Percentiles rank a stretch among this genome's conserved stretches.
phyloP scores from a whole-genome alignment of 2,329 filamentous ascomycete genomes.

The Graphilbum fragrans region DNA sequence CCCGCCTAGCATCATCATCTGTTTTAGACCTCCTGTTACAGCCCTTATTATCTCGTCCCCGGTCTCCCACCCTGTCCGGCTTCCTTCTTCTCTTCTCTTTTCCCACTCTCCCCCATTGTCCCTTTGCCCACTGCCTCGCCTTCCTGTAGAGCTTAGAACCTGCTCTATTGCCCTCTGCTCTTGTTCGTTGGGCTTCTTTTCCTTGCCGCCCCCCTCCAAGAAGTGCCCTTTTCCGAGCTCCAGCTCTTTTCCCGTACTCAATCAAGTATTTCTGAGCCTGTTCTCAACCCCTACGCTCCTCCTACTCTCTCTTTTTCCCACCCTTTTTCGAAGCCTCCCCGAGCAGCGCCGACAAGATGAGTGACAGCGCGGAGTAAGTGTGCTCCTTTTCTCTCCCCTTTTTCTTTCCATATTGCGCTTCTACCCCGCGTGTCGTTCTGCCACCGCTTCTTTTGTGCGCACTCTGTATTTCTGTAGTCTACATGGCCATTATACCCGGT shows the following conservation, averaged over 20 bases:
- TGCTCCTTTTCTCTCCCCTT: background rate
- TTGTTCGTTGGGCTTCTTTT: no score
- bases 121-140: no score
- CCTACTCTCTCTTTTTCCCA: background rate
- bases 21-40: slow-evolving; percentile 1
- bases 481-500: background rate
- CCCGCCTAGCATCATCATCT: slow-evolving; percentile 11
- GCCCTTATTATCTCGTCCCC: background rate
- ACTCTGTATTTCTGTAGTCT: background rate
- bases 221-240: background rate
- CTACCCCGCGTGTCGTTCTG: no score
- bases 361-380: background rate
- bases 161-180: no score
- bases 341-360: background rate
- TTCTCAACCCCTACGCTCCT: background rate
- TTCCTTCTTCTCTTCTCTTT: background rate
- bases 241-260: no score
- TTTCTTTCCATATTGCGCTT: no score
- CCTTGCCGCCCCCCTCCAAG: no score
- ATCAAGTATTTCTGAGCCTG: no score
- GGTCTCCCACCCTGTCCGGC: background rate
- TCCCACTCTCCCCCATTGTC: background rate
- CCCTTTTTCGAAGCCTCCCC: background rate
- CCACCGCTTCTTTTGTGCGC: background rate
- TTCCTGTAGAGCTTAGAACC: no score